A percentile compares a stretch with the other conserved stretches of the same genome.
Conservation (phyloP, 202 grass and related monocot species). For the Zizania palustris region DNA sequence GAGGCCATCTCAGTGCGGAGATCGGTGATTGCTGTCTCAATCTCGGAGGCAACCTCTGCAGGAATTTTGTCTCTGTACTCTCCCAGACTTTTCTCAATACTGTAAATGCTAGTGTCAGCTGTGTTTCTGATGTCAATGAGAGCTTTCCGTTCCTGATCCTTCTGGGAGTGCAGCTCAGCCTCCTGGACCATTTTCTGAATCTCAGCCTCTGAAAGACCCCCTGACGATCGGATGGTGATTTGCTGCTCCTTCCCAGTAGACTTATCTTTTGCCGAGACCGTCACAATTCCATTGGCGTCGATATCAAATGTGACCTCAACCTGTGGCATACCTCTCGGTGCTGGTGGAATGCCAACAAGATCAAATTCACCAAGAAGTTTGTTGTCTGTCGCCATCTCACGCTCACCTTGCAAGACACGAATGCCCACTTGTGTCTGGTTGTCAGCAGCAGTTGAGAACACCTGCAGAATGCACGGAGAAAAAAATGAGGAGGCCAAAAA, state of each 20-base stretch:
- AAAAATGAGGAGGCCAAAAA: background rate
- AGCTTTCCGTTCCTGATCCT: slow-evolving; percentile 49
- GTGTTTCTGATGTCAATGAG: slow-evolving; percentile 54
- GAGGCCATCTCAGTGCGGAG: slow-evolving; percentile 38
- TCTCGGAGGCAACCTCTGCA: slow-evolving; percentile 46
- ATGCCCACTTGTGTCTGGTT: slow-evolving; percentile 51
- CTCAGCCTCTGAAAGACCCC: slow-evolving; percentile 49
- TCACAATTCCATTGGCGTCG: slow-evolving; percentile 50
- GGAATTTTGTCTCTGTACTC: slow-evolving; percentile 53
- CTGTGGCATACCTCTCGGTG: slow-evolving; percentile 51
- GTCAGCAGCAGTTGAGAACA: slow-evolving; percentile 58
- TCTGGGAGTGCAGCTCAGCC: slow-evolving; percentile 54
- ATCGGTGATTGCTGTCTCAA: slow-evolving; percentile 42
- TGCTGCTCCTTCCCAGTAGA: slow-evolving; percentile 55
- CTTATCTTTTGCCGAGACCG: slow-evolving; percentile 52
- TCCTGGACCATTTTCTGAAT: slow-evolving; percentile 50
- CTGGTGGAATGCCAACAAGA: slow-evolving; percentile 53
- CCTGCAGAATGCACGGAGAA: slow-evolving; percentile 29
- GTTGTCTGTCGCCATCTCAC: slow-evolving; percentile 56
- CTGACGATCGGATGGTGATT: slow-evolving; percentile 51
- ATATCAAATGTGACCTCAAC: slow-evolving; percentile 59
- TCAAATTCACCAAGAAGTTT: slow-evolving; percentile 58
- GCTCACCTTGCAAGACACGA: slow-evolving; percentile 52
- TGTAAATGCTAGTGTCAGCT: slow-evolving; percentile 52
- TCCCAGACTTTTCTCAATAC: slow-evolving; percentile 50